phyloP scores from a whole-genome alignment of 768 basidiomycete species.

The Mycena crocata region DNA sequence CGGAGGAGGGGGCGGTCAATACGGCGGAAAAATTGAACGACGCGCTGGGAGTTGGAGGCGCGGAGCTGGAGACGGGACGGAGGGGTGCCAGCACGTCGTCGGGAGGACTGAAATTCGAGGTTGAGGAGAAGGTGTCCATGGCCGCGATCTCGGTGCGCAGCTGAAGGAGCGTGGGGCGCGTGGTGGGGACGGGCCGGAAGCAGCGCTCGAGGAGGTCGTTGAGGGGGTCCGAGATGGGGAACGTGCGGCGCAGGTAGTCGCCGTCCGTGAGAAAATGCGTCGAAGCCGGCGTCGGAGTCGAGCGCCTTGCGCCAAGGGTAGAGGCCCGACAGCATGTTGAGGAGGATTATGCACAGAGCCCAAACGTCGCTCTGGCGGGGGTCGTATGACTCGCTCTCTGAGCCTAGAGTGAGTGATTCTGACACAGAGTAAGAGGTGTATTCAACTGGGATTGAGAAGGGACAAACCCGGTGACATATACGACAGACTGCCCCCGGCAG shows the following conservation, averaged over 20 bases:
- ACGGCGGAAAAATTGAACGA: constrained; percentile 5
- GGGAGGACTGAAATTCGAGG: not conserved
- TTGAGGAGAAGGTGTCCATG: constrained; percentile 53
- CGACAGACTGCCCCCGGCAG: not conserved
- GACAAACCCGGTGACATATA: not conserved
- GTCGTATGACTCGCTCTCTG: not conserved
- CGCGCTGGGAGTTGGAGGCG: not conserved
- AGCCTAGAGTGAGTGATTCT: constrained; percentile 7
- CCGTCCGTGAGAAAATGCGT: constrained; percentile 59
- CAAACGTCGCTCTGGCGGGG: constrained; percentile 39
- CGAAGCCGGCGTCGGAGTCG: constrained; percentile 61
- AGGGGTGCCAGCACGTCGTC: not conserved
- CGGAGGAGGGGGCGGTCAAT: not conserved
- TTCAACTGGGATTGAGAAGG: not conserved
- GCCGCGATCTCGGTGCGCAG: constrained; percentile 54
- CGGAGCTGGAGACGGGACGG: not conserved
- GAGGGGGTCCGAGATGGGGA: constrained; percentile 63
- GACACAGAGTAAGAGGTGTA: not conserved
- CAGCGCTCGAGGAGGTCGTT: constrained; percentile 62
- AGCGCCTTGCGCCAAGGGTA: constrained; percentile 66
- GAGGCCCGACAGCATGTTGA: constrained; percentile 67
- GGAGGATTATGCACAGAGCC: constrained; percentile 64
- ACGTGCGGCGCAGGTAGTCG: constrained; percentile 58
- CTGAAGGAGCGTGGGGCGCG: constrained; percentile 56
- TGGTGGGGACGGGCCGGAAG: constrained; percentile 56